Percentiles rank a stretch among this genome's conserved stretches.
Conservation (phyloP, 2,329 filamentous ascomycete genomes). For the Fusarium phyllophilum region DNA sequence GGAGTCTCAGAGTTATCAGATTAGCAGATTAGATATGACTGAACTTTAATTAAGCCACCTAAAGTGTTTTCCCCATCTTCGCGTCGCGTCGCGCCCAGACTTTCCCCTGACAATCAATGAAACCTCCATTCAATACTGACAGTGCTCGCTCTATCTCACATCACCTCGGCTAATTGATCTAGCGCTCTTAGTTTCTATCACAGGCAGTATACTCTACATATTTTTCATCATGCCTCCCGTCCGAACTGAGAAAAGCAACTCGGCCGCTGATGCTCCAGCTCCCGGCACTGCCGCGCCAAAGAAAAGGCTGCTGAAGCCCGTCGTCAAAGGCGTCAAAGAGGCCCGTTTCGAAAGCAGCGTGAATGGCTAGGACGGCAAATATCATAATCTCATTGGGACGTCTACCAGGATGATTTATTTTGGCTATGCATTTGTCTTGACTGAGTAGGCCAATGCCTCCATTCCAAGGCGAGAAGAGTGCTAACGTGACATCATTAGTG, state of each 20-base stretch:
- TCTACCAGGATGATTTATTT: background rate
- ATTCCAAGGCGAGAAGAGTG: background rate
- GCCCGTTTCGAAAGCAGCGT: background rate
- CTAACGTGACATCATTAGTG: background rate
- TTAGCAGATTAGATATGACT: no score
- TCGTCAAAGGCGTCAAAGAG: background rate
- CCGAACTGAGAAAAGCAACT: background rate
- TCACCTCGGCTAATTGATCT: fast-evolving
- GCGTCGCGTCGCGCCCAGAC: background rate
- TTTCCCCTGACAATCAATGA: background rate
- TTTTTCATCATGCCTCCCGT: background rate
- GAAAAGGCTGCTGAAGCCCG: background rate
- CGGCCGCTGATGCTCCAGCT: background rate
- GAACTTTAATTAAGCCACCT: no score
- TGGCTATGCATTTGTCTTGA: background rate
- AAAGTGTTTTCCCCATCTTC: background rate
- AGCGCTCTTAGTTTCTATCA: background rate
- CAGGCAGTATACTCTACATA: background rate
- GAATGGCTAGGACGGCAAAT: background rate
- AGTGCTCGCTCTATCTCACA: background rate
- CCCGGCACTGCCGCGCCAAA: background rate
- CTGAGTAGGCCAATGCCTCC: background rate
- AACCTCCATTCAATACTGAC: background rate
- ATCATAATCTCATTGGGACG: background rate
- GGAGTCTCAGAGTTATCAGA: no score